These are phyloP conservation scores for Inosperma sp. DNA, from an alignment of 768 basidiomycete species.

Conservation along the genomic window DNA sequence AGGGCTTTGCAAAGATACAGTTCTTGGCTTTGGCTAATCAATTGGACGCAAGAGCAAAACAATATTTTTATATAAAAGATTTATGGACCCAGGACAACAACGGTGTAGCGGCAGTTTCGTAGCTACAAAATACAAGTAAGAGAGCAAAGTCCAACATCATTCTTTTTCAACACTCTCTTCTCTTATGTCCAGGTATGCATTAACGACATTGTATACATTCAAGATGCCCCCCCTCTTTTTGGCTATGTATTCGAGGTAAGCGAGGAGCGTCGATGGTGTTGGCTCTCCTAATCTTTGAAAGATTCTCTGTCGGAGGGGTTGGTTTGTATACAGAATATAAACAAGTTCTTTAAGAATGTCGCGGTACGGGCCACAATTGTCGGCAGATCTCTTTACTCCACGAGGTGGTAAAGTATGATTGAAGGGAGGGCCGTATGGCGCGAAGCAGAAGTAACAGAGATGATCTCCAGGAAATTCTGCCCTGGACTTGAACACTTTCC, in stretches of 20 bases:
- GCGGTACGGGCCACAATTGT: background rate
- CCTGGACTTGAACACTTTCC: background rate
- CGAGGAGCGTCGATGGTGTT: background rate
- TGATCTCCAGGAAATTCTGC: background rate
- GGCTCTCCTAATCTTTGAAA: background rate
- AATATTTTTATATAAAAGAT: no score
- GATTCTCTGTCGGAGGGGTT: background rate
- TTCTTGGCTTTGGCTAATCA: no score
- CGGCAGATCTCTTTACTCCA: background rate
- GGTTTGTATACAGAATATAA: background rate
- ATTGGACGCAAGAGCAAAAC: no score
- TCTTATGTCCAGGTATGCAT: background rate
- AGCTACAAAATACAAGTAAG: no score
- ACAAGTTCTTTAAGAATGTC: conserved; percentile 3
- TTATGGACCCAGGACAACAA: no score
- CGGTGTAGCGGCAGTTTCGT: no score
- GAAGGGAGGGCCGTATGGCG: background rate
- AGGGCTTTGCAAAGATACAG: no score
- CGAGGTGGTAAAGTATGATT: background rate
- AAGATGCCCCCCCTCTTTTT: conserved; percentile 2
- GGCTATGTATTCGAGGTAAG: background rate
- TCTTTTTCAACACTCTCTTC: background rate
- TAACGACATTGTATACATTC: conserved; percentile 1
- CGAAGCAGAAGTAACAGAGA: background rate
- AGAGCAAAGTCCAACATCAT: no score